phyloP scores from a whole-genome alignment of 202 grass and related monocot genomes.

The Schoenoplectus tabernaemontani region DNA sequence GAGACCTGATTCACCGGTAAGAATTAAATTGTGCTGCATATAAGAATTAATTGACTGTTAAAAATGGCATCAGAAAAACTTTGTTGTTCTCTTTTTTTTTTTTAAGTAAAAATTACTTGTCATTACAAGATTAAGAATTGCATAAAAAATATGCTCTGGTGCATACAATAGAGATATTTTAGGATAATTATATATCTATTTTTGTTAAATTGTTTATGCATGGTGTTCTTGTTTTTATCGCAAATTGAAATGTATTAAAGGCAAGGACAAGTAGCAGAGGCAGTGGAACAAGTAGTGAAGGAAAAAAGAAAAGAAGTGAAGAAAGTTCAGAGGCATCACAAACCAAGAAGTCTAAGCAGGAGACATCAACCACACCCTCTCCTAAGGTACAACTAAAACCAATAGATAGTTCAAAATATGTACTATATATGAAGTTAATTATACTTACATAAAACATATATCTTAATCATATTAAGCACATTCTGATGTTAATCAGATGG shows the following conservation, averaged over 20 bases:
- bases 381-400: slow-evolving; percentile 41
- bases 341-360: slow-evolving; percentile 66
- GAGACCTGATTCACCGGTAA: slow-evolving; percentile 15
- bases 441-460: neutral
- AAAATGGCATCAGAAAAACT: neutral
- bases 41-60: neutral
- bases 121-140: too few relatives aligned
- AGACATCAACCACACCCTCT: slow-evolving; percentile 49
- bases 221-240: neutral
- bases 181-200: neutral
- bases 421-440: neutral
- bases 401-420: neutral
- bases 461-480: neutral
- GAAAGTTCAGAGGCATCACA: slow-evolving; percentile 29
- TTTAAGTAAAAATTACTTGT: too few relatives aligned
- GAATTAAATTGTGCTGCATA: neutral
- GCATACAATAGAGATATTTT: neutral
- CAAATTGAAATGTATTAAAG: slow-evolving; percentile 18
- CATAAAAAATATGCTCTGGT: neutral
- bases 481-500: neutral
- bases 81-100: too few relatives aligned
- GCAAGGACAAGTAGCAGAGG: slow-evolving; percentile 37
- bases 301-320: slow-evolving; percentile 62
- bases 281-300: slow-evolving; percentile 37
- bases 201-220: neutral